phyloP scores from a whole-genome alignment of 805 yeast species.

The Ogataea allantospora region DNA sequence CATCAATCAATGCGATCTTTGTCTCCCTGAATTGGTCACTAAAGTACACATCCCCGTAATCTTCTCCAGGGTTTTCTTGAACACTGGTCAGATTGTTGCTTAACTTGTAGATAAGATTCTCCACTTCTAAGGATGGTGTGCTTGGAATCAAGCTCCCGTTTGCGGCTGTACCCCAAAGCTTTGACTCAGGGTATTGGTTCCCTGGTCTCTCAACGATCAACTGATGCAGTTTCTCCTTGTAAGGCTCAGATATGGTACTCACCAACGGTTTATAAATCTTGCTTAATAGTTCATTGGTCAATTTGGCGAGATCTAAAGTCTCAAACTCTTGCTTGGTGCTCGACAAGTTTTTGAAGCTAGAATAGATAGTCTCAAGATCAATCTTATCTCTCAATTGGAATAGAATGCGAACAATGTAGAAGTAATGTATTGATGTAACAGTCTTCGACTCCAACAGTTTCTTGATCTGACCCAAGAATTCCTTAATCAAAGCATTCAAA shows the following conservation, averaged over 20 bases:
- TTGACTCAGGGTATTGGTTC: constrained; percentile 19
- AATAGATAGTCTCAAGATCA: constrained; percentile 18
- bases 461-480: constrained; percentile 18
- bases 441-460: constrained; percentile 1
- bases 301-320: constrained; percentile 13
- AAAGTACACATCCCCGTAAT: constrained; percentile 31
- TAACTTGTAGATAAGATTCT: constrained; percentile 21
- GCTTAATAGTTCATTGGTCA: constrained; percentile 17
- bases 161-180: constrained; percentile 21
- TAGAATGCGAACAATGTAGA: constrained; percentile 28
- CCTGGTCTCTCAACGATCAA: constrained; percentile 14
- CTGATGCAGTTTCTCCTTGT: constrained; percentile 8
- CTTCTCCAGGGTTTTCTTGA: constrained; percentile 19
- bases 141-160: constrained; percentile 18
- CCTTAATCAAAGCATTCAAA: constrained; percentile 18
- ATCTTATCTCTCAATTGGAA: constrained; percentile 25
- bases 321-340: constrained; percentile 5
- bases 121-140: constrained; percentile 25
- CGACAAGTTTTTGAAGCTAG: constrained; percentile 10
- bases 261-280: constrained; percentile 15
- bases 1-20: constrained; percentile 16
- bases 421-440: constrained; percentile 16
- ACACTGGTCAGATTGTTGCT: constrained; percentile 16
- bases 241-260: constrained; percentile 8
- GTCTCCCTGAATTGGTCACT: constrained; percentile 17